Evolutionary conservation across 257 asterid species (phyloP), one percentile per base, ranked within the genome.

Genomic region (Solanum chmielewskii): DNA sequence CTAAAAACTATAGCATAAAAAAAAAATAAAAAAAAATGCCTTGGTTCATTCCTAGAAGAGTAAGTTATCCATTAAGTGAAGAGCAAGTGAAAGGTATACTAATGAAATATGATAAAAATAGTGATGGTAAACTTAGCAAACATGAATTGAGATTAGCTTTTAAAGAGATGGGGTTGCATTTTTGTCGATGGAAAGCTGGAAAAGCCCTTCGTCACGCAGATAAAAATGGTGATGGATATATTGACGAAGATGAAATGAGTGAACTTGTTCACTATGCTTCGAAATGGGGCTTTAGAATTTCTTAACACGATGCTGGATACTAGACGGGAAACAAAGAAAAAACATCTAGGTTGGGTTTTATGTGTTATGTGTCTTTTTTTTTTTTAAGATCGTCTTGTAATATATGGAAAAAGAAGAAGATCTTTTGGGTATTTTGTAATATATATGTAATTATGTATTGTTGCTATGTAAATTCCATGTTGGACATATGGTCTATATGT

Each of bases 111-210:
- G 91, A 90, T 83, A 86, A 31, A 37, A 86, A 90, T 77, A 59
- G 45, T 2, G 91, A 88, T 41, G 89, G 84, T 2, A 44, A 74
- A 59, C 14, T 90, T 29, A 69, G 47, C 86, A 88, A 21, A 85
- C 21, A 52, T 0, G 90, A 90, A 44, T 15, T 89, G 14, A 86
- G 89, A 3, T 78, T 86, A 2, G 21, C 27, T 0, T 15, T 85
- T 9, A 87, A 85, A 7, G 62, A 83, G 1, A 83, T 52, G 86
- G 86, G 86, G 10, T 52, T 83, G 12, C 73, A 66, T 60, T 83
- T 83, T 42, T 83, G 86, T 35, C 31, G 71, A 2, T 76, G 90
- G 88, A 85, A 87, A 81, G 91, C 90, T 83, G 31, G 49, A 4
- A 41, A 52, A 4, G 85, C 86, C 6, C 77, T 85, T 70, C 31